These are phyloP conservation scores for Rhododendron mucronatum DNA, from an alignment of 148 eudicot species.

Conservation along the genomic window DNA sequence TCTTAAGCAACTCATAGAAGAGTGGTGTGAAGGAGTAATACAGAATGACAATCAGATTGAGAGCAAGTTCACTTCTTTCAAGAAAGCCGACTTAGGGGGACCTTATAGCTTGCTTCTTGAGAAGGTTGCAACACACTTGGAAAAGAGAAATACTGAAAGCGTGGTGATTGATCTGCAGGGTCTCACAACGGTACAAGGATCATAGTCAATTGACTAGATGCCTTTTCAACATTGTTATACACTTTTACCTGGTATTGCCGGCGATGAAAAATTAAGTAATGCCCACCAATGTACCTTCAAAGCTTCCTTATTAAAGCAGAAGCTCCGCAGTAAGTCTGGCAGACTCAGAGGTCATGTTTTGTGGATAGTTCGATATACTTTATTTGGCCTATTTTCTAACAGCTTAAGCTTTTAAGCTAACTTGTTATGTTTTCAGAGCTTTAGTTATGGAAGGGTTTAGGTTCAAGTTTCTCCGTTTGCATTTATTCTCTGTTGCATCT, in stretches of 20 bases:
- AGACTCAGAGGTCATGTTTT: not conserved
- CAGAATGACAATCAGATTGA: constrained; percentile 37
- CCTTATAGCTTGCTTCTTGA: constrained; percentile 73
- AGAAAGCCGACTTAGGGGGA: constrained; percentile 37
- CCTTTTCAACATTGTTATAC: not conserved
- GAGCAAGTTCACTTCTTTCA: constrained; percentile 25
- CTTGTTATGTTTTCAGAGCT: not conserved
- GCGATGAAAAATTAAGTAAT: not conserved
- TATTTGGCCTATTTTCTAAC: not conserved
- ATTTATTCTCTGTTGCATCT: not conserved
- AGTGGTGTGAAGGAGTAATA: constrained; percentile 95
- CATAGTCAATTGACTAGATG: not conserved
- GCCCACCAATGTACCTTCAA: not conserved
- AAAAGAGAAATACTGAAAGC: constrained; percentile 49
- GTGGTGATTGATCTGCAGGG: constrained; percentile 72
- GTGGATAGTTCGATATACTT: not conserved
- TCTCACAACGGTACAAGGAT: constrained; percentile 59
- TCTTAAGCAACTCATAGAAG: constrained; percentile 90
- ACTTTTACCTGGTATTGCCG: not conserved
- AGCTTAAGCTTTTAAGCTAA: not conserved
- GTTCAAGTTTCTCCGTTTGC: not conserved
- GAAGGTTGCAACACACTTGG: constrained; percentile 80
- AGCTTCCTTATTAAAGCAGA: not conserved
- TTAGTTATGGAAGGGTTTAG: not conserved
- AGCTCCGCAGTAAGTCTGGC: not conserved